Conservation (phyloP, 306 rosid genomes). For the Vachellia collinsii region DNA sequence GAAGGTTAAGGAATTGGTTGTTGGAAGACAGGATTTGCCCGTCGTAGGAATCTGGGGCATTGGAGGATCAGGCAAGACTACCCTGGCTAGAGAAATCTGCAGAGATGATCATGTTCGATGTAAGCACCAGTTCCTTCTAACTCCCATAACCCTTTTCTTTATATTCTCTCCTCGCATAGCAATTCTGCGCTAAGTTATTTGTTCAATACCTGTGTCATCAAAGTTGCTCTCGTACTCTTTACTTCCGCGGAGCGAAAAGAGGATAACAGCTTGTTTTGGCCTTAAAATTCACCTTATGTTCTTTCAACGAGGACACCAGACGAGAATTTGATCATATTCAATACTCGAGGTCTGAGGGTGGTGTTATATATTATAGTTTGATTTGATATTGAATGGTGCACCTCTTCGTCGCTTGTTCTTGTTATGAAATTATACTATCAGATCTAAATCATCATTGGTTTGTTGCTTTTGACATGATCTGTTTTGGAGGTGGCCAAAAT, state of each 20-base stretch:
- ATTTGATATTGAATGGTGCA: not conserved
- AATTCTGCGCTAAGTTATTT: not conserved
- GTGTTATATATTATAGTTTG: not conserved
- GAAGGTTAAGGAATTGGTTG: slow-evolving; percentile 63
- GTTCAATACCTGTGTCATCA: not conserved
- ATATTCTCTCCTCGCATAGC: not conserved
- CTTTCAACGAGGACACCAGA: not conserved
- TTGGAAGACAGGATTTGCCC: slow-evolving; percentile 48
- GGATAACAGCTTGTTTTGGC: not conserved
- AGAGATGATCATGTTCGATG: slow-evolving; percentile 73
- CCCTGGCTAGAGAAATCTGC: slow-evolving; percentile 76
- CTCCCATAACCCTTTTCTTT: not conserved
- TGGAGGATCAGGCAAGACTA: slow-evolving; percentile 96
- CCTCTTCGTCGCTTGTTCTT: not conserved
- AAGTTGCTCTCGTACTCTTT: not conserved
- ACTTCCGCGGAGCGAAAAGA: not conserved
- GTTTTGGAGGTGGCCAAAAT: not conserved
- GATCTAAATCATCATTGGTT: not conserved
- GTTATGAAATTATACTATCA: not conserved
- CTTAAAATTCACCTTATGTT: not conserved
- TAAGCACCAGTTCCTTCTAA: slow-evolving; percentile 41
- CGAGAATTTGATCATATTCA: not conserved
- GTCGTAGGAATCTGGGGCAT: slow-evolving; percentile 77
- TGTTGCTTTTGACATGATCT: not conserved
- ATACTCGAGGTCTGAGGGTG: not conserved